These are phyloP conservation scores for Hydnomerulius pinastri DNA, from an alignment of 768 basidiomycete species.

Conservation along the genomic window DNA sequence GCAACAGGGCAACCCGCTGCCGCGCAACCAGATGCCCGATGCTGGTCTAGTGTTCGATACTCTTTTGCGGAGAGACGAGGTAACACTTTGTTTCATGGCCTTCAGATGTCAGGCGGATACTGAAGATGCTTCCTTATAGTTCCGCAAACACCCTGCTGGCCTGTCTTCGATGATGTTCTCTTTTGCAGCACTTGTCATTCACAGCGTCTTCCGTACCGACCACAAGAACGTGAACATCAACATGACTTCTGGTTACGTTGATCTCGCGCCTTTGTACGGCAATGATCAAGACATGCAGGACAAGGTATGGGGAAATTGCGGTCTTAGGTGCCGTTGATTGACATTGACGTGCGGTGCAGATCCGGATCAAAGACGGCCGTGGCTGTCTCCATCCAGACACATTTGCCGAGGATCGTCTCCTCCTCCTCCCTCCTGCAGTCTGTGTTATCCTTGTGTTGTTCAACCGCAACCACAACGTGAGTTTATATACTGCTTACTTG, in stretches of 20 bases:
- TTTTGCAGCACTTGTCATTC: slow-evolving; percentile 82
- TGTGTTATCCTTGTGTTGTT: slow-evolving; percentile 81
- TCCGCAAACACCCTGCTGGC: slow-evolving; percentile 74
- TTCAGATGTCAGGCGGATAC: not conserved
- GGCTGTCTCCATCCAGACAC: slow-evolving; percentile 69
- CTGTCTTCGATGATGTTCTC: slow-evolving; percentile 80
- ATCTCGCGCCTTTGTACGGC: slow-evolving; percentile 83
- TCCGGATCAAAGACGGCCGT: slow-evolving; percentile 54
- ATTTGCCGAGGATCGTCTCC: slow-evolving; percentile 77
- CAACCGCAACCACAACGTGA: slow-evolving; percentile 85
- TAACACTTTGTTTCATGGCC: slow-evolving; percentile 25
- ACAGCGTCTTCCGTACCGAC: slow-evolving; percentile 85
- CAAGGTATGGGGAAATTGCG: slow-evolving; percentile 44
- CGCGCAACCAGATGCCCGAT: slow-evolving; percentile 72
- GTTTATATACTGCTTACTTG: slow-evolving; percentile 20
- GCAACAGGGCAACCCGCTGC: slow-evolving; percentile 65
- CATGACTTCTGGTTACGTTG: slow-evolving; percentile 85
- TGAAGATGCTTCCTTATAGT: slow-evolving; percentile 43
- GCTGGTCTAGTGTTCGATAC: slow-evolving; percentile 81
- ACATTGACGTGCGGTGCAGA: slow-evolving; percentile 13
- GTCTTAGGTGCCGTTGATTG: not conserved
- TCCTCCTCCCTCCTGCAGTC: slow-evolving; percentile 78
- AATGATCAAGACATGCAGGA: slow-evolving; percentile 63
- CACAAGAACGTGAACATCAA: slow-evolving; percentile 69
- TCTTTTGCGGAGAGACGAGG: slow-evolving; percentile 70